These are phyloP conservation scores for Daldinia vernicosa DNA, from an alignment of 495 filamentous ascomycete genomes.

Conservation along the genomic window DNA sequence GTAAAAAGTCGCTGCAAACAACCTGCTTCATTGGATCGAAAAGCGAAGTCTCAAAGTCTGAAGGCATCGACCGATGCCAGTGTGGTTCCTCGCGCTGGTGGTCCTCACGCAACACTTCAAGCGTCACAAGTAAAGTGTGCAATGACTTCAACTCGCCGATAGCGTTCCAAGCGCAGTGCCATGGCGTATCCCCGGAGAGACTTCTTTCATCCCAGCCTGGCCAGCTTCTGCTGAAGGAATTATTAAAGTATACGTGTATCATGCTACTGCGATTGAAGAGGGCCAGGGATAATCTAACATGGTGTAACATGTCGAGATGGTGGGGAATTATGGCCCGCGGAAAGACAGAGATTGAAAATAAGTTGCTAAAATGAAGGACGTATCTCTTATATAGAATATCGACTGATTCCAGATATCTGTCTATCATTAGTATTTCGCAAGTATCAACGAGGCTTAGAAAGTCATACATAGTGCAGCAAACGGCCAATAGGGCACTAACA, in stretches of 20 bases:
- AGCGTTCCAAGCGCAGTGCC: not conserved
- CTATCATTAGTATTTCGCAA: not conserved
- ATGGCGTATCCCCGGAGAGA: not conserved
- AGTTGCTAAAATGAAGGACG: not conserved
- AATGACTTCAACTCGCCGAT: not conserved
- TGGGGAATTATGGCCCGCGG: not conserved
- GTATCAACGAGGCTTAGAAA: not conserved
- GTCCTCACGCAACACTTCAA: not conserved
- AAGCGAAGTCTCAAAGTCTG: not conserved
- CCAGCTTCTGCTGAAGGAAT: not conserved
- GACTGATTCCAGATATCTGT: not conserved
- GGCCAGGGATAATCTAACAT: not conserved
- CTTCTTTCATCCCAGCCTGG: not conserved
- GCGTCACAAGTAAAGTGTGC: not conserved
- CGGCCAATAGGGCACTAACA: not conserved
- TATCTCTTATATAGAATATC: not conserved
- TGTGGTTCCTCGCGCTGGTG: not conserved
- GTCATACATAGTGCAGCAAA: not conserved
- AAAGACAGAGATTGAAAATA: not conserved
- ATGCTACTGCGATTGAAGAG: not conserved
- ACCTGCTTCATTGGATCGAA: not conserved
- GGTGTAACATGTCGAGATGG: not conserved
- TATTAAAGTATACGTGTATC: not conserved
- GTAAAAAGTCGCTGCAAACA: not conserved
- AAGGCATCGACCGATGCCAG: not conserved